Base-by-base conservation (phyloP, 2,329 filamentous ascomycete species). In the Pestalotiopsis sp. region DNA sequence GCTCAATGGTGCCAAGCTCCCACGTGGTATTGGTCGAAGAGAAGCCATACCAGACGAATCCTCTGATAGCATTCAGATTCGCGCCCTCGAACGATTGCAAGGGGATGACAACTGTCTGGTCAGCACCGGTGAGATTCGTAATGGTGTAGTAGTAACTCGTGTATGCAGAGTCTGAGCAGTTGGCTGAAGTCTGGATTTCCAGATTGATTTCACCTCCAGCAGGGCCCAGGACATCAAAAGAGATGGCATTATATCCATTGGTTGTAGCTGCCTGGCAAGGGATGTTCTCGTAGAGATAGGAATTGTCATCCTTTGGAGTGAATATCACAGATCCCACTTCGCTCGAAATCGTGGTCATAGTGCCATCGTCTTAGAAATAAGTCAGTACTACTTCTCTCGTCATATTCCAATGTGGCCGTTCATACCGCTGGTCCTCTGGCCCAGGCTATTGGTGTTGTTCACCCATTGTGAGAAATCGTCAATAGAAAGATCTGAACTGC, bases 281-380 rank as follows among this genome's bases (percentile, higher is more conserved):
- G 66, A 88, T 83, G 1, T 82, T 84, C 74, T 87, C 86, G 73
- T 88, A 88, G 70, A 86, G 87, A 78, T 88, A 88, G 13, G 85
- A 83, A 17, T 36, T 45, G 4, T 79, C 73, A 70, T 82, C 84
- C 9, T 9, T 20, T 40, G 84, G 83, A n/a, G 81, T 84, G 76
- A 89, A 86, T 7, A 81, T 82, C 25, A 88, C 80, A 38, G 84
- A 81, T 61, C 83, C 83, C 14, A 77, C 77, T 14, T 78, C 78
- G 41, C 79, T 82, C 59, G 75, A 84, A 75, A 74, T 82, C 76
- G 70, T 75, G 5, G 77, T 78, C 80, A 86, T 86, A 68, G 81
- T 79, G 14, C 78, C 82, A 78, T 88, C 86, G 71, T 88, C 86
- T 87, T 14, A 3, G 12, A 20, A 9, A 20, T 31, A 62, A 40